phyloP scores from a whole-genome alignment of 163 green algal species.

The Scenedesmus sp. region DNA sequence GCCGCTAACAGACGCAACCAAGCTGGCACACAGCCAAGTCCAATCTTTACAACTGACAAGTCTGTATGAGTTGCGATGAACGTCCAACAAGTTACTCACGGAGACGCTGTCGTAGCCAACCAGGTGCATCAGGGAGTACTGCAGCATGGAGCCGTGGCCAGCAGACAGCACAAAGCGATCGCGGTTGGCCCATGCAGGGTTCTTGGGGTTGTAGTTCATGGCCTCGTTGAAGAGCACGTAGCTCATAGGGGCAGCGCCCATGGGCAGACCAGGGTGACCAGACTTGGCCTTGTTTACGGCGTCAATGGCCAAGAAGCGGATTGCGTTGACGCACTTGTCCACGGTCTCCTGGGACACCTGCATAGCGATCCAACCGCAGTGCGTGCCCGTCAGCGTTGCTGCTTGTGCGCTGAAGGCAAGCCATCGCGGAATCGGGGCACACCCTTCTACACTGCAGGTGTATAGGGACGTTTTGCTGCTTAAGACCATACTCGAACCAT shows the following conservation, averaged over 20 bases:
- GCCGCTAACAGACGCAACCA: neutral
- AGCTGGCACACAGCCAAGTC: neutral
- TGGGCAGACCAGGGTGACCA: constrained; percentile 98
- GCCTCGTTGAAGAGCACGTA: constrained; percentile 97
- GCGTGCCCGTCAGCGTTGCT: neutral
- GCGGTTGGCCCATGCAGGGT: constrained; percentile 95
- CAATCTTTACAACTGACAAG: neutral
- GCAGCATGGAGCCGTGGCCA: constrained; percentile 99
- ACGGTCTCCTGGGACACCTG: constrained; percentile 64
- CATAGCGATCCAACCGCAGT: neutral
- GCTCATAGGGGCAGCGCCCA: constrained; percentile 95
- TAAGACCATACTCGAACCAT: neutral
- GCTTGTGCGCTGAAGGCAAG: neutral
- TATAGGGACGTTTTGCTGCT: neutral
- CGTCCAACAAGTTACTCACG: constrained; percentile 57
- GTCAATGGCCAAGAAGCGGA: constrained; percentile 99
- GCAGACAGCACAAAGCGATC: constrained; percentile 99
- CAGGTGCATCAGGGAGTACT: constrained; percentile 98
- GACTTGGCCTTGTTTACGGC: constrained; percentile 99
- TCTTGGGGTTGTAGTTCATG: constrained; percentile 97
- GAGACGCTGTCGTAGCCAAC: constrained; percentile 93
- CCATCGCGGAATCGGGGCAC: neutral
- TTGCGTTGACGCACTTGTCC: constrained; percentile 90
- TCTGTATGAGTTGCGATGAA: neutral
- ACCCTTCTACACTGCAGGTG: neutral